phyloP scores from a whole-genome alignment of 345 rosid species.

The Salix udensis region DNA sequence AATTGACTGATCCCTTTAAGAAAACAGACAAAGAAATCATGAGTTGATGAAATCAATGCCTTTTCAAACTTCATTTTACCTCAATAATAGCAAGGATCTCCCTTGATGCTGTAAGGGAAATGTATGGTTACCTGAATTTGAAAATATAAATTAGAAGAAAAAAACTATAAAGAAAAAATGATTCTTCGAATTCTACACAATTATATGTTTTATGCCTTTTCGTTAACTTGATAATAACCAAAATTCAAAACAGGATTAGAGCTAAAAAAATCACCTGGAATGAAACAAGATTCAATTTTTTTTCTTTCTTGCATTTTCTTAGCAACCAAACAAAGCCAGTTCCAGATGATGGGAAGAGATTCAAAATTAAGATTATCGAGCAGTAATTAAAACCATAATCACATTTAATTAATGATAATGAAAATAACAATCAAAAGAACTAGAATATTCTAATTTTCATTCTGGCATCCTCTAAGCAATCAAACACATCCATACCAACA shows the following conservation, averaged over 20 bases:
- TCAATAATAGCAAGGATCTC: neutral
- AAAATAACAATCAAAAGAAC: neutral
- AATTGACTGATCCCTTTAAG: neutral
- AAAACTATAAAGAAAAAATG: neutral
- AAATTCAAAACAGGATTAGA: neutral
- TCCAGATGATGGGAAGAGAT: too few relatives aligned
- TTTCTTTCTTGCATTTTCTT: neutral
- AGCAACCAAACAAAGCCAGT: neutral
- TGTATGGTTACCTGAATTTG: neutral
- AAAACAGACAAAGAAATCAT: neutral
- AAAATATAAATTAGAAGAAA: neutral
- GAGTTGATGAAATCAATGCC: neutral
- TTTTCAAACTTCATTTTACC: conserved; percentile 3
- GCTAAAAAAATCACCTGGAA: neutral
- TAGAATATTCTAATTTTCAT: neutral
- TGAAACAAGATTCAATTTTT: neutral
- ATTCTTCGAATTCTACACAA: neutral
- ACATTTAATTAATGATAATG: neutral
- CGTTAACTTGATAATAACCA: neutral
- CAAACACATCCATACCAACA: neutral
- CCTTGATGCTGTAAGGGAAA: neutral
- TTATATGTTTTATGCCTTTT: neutral
- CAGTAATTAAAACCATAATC: neutral
- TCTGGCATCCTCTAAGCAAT: neutral
- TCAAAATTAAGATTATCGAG: neutral